Conservation (phyloP, 2,329 filamentous ascomycete genomes). For the Colletotrichum sp. region DNA sequence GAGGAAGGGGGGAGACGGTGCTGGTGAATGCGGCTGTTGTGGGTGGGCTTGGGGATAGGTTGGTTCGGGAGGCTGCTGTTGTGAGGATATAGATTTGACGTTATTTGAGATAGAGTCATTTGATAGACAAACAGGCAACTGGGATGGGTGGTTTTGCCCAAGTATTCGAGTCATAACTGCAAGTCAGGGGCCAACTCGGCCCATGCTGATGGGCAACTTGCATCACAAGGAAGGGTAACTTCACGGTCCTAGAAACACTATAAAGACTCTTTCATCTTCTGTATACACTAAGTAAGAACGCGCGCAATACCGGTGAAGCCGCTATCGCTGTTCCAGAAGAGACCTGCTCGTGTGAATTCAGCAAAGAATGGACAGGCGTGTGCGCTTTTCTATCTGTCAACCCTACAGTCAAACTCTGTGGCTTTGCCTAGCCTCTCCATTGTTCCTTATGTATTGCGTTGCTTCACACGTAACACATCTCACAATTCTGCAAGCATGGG, state of each 20-base stretch:
- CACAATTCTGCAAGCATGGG: background rate
- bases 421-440: background rate
- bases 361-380: background rate
- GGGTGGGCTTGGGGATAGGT: background rate
- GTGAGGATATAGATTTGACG: background rate
- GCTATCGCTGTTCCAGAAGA: background rate
- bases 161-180: background rate
- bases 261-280: background rate
- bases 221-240: background rate
- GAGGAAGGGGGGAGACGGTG: background rate
- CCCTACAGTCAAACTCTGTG: no score
- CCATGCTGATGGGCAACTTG: background rate
- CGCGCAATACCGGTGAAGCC: background rate
- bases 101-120: background rate
- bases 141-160: background rate
- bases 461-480: background rate
- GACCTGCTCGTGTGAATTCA: background rate
- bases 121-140: background rate
- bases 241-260: background rate
- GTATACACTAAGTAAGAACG: background rate
- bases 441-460: background rate
- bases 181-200: background rate
- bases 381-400: background rate
- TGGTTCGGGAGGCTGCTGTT: background rate
- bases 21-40: constrained; percentile 10